phyloP scores from a whole-genome alignment of 768 basidiomycete genomes.

The Termitomyces sp. region DNA sequence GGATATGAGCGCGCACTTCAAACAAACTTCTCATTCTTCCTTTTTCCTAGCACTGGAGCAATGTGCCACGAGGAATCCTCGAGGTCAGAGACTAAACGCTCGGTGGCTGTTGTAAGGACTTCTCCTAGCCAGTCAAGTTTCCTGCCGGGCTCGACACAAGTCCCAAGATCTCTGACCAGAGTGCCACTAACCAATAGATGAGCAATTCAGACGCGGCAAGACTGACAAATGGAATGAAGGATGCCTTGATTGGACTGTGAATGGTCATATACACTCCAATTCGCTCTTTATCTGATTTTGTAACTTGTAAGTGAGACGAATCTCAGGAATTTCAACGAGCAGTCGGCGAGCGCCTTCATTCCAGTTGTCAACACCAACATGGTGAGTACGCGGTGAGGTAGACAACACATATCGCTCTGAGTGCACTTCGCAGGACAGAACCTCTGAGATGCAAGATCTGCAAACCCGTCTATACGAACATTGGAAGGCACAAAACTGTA shows the following conservation, averaged over 20 bases:
- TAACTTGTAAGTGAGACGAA: constrained; percentile 21
- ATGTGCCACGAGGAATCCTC: constrained; percentile 15
- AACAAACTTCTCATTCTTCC: neutral
- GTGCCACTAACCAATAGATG: neutral
- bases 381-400: constrained; percentile 16
- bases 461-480: constrained; percentile 17
- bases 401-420: neutral
- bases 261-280: neutral
- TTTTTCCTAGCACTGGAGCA: neutral
- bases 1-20: neutral
- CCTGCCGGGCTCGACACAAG: neutral
- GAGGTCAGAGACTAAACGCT: constrained; percentile 4
- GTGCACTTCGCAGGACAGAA: constrained; percentile 6
- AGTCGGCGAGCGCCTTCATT: constrained; percentile 20
- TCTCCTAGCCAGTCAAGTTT: constrained; percentile 2
- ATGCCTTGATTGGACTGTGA: constrained; percentile 17
- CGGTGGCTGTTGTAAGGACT: neutral
- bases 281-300: neutral
- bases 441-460: constrained; percentile 12
- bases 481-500: constrained; percentile 5
- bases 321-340: constrained; percentile 25
- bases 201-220: neutral
- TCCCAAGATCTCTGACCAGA: neutral
- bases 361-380: constrained; percentile 20
- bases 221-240: constrained; percentile 8